Evolutionary conservation across 257 asterid genomes (phyloP).

Genomic region (Penstemon eatonii): DNA sequence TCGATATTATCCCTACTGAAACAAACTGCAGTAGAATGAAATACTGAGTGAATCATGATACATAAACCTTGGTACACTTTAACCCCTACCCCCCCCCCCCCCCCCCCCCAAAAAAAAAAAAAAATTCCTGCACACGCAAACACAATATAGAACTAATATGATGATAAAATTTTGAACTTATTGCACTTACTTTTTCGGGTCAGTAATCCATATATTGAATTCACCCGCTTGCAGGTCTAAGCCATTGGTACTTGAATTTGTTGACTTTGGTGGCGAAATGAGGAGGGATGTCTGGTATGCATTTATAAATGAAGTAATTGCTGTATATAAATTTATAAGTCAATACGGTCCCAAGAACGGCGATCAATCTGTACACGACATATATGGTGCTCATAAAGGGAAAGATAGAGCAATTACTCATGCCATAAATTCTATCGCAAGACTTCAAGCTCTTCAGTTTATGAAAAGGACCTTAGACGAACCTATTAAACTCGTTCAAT

Average conservation of each 20-base stretch:
- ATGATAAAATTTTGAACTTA: neutral
- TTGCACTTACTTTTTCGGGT: neutral
- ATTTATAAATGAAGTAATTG: conserved; percentile 68
- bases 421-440: conserved; percentile 64
- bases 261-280: conserved; percentile 89
- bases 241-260: conserved; percentile 75
- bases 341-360: conserved; percentile 78
- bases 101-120: too few species aligned
- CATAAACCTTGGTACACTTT: neutral
- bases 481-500: conserved; percentile 77
- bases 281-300: conserved; percentile 96
- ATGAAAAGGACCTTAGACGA: conserved; percentile 77
- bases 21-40: neutral
- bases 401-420: conserved; percentile 57
- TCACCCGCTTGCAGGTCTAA: conserved; percentile 45
- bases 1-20: neutral
- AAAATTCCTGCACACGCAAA: neutral
- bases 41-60: neutral
- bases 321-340: conserved; percentile 61
- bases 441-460: conserved; percentile 88
- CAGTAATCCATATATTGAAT: conserved; percentile 1
- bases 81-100: neutral
- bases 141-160: neutral
- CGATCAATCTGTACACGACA: conserved; percentile 56
- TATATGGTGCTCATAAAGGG: conserved; percentile 82